Percentiles rank a stretch among this genome's conserved stretches.
These are phyloP conservation scores for Fraxinus paxiana DNA, from an alignment of 305 asterid species.

Conservation along the genomic window DNA sequence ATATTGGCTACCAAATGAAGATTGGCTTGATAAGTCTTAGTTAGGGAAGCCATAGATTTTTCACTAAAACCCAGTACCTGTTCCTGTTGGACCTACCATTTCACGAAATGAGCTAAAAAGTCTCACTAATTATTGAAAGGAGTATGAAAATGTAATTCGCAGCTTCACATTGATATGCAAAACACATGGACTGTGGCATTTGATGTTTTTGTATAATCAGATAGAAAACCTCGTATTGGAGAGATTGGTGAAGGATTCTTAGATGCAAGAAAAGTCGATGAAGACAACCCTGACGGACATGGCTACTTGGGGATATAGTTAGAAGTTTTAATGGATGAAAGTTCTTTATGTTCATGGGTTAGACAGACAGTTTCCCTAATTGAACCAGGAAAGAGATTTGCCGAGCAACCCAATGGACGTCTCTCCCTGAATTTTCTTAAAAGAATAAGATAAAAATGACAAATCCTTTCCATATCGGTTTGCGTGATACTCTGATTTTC, in stretches of 20 bases:
- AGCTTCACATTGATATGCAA: background rate
- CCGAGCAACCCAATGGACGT: background rate
- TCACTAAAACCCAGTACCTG: background rate
- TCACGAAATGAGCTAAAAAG: background rate
- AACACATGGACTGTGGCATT: background rate
- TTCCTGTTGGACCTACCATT: background rate
- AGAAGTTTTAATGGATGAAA: background rate
- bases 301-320: background rate
- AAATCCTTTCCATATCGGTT: background rate
- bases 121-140: background rate
- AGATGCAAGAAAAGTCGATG: background rate
- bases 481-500: background rate
- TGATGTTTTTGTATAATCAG: background rate
- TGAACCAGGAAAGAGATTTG: background rate
- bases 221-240: background rate
- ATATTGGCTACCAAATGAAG: background rate
- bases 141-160: background rate
- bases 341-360: background rate
- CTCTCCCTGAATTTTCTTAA: constrained; percentile 1
- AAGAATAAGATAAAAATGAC: constrained; percentile 1
- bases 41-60: background rate
- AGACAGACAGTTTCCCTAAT: background rate
- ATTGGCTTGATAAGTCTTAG: background rate
- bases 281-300: background rate
- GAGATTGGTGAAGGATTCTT: background rate